These are phyloP conservation scores for Phialophora expanda DNA, from an alignment of 2,329 filamentous ascomycete species.

Conservation along the genomic window DNA sequence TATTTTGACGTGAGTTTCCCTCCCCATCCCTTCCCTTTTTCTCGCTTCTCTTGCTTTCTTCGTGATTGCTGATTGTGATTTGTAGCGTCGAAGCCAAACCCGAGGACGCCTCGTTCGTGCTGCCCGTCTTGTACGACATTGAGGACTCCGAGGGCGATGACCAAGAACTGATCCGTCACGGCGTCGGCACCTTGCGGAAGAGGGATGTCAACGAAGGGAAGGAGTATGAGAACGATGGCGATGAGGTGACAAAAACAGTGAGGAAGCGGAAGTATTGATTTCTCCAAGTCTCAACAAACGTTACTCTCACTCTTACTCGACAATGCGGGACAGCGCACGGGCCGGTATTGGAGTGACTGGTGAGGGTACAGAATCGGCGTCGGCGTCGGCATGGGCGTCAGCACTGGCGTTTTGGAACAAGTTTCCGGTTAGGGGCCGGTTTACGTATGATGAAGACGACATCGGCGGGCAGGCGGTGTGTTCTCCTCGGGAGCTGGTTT, in stretches of 20 bases:
- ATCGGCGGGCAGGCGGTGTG: neutral
- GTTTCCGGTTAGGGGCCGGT: neutral
- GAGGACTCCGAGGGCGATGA: conserved; percentile 96
- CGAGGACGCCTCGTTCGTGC: conserved; percentile 70
- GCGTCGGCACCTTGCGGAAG: conserved; percentile 81
- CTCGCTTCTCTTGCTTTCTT: neutral
- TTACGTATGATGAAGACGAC: neutral
- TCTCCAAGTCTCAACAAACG: neutral
- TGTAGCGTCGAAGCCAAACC: conserved; percentile 10
- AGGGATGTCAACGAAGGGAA: conserved; percentile 78
- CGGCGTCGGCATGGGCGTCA: neutral
- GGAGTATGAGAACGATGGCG: conserved; percentile 67
- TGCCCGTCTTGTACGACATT: conserved; percentile 92
- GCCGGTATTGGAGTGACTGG: neutral
- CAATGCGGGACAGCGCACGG: neutral
- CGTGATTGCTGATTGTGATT: neutral
- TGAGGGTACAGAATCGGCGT: neutral
- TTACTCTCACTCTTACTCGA: neutral
- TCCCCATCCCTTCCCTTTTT: too few relatives aligned
- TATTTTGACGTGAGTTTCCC: conserved; percentile 65
- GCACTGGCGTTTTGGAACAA: neutral
- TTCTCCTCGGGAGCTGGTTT: neutral
- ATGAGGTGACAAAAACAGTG: conserved; percentile 38
- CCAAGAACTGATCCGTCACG: conserved; percentile 69
- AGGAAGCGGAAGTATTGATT: conserved; percentile 29